Percentiles rank a stretch among this genome's conserved stretches.
phyloP scores from a whole-genome alignment of 1,284 basidiomycete genomes.

The Cutaneotrichosporon spelunceum region DNA sequence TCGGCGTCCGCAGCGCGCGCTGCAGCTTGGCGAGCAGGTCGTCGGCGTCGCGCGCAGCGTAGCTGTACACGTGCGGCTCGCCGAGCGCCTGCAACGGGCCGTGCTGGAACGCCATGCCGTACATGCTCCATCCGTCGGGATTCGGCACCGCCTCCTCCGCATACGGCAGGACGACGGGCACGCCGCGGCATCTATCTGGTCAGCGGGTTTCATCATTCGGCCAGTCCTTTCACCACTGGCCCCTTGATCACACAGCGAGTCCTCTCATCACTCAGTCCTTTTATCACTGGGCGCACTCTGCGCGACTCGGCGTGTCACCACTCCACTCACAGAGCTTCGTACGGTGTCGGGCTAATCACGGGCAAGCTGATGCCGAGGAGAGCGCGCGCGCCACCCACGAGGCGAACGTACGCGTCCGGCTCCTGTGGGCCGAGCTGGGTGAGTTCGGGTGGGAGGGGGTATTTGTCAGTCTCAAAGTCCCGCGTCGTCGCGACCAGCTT shows the following conservation, averaged over 20 bases:
- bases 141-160: background rate
- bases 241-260: too few relatives aligned
- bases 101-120: conserved; percentile 32
- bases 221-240: too few relatives aligned
- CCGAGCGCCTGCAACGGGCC: conserved; percentile 41
- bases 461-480: conserved; percentile 23
- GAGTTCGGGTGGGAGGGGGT: conserved; percentile 40
- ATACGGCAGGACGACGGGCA: conserved; percentile 46
- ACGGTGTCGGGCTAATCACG: conserved; percentile 42
- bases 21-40: conserved; percentile 27
- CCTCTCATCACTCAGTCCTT: too few relatives aligned
- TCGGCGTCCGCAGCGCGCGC: conserved; percentile 31
- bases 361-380: conserved; percentile 46
- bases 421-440: conserved; percentile 26
- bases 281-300: too few relatives aligned
- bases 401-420: conserved; percentile 31
- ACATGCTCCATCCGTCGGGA: conserved; percentile 5
- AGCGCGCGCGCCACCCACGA: conserved; percentile 36
- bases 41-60: conserved; percentile 32
- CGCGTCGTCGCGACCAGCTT: conserved; percentile 34
- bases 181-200: conserved; percentile 41
- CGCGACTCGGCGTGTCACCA: too few relatives aligned
- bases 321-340: conserved; percentile 16
- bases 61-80: conserved; percentile 45
- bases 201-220: too few relatives aligned